Conservation (phyloP, 2,329 filamentous ascomycete species). For the Paracorniculantispora psalliotae region DNA sequence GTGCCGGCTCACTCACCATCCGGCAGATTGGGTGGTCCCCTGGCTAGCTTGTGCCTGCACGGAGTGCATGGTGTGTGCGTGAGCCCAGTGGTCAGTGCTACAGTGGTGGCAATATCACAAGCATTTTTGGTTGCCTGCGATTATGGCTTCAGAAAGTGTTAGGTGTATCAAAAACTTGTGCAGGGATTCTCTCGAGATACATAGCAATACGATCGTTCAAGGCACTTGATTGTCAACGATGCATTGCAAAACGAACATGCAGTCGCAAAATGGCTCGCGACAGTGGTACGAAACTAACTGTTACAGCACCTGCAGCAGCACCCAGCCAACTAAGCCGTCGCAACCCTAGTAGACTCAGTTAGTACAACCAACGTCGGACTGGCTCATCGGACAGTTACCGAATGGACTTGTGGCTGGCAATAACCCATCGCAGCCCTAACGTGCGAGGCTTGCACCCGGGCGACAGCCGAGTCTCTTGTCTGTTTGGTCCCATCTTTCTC, state of each 20-base stretch:
- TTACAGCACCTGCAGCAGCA: neutral
- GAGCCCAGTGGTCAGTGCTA: neutral
- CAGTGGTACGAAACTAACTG: neutral
- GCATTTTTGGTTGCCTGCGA: neutral
- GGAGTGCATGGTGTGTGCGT: neutral
- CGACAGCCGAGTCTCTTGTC: neutral
- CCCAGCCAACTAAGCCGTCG: neutral
- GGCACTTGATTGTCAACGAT: neutral
- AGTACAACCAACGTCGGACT: neutral
- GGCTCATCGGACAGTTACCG: constrained; percentile 8
- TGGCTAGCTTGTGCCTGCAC: neutral
- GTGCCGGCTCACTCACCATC: neutral
- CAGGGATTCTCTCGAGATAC: neutral
- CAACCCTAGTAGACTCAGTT: neutral
- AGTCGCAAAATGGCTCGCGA: neutral
- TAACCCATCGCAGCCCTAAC: neutral
- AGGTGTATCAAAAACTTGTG: neutral
- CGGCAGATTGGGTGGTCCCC: neutral
- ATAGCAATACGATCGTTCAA: neutral
- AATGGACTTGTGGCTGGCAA: neutral
- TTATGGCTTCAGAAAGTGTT: neutral
- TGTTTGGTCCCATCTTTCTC: neutral
- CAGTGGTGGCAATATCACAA: neutral
- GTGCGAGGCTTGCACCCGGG: neutral
- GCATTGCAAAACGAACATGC: neutral